Base-by-base conservation (phyloP, 768 basidiomycete genomes). In the Cystofilobasidium capitatum region DNA sequence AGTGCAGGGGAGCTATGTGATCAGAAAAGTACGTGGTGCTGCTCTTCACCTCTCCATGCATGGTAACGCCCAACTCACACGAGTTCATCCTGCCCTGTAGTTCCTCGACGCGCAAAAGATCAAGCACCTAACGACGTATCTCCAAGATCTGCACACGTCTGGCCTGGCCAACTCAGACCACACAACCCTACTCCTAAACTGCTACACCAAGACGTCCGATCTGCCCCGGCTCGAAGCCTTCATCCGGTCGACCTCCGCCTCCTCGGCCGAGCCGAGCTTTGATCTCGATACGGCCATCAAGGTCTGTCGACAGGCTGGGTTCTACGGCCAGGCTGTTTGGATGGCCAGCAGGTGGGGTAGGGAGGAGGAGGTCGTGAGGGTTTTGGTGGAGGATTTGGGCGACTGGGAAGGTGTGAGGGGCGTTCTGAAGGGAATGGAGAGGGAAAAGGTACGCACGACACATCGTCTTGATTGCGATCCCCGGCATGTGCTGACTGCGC, bases 61-160 rank as follows among this genome's bases (percentile, higher is more conserved):
- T 22, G 51, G 33, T 6, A 12, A 22, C 13, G 42, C 24, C n/a
- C n/a, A n/a, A n/a, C n/a, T n/a, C n/a, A n/a, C 16, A 17, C 29
- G 9, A n/a, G 6, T 6, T 49, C 47, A 4, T 17, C 16, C 29
- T 29, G 22, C 4, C n/a, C n/a, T n/a, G 40, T 67, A 97, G 93
- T 98, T 92, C 78, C 84, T 99, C 42, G 96, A 96, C 71, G 91
- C 94, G 0, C 96, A 98, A 74, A 82, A 93, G 2, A 96, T 97
- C 64, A 88, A 92, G 70, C 91, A 93, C 75, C 86, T 99, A 62
- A 92, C 89, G 36, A 89, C 89, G 1, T 99, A 97, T 76, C 82
- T 99, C 0, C 93, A 98, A 82, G 93, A 94, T 75, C 81, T 99
- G 0, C 96, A 99, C 74, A 82, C 88, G 1, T 81, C 86, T 0